Percentiles rank a stretch among this genome's conserved stretches.
phyloP scores from a whole-genome alignment of 495 filamentous ascomycete genomes.

The Ramalina intermedia region DNA sequence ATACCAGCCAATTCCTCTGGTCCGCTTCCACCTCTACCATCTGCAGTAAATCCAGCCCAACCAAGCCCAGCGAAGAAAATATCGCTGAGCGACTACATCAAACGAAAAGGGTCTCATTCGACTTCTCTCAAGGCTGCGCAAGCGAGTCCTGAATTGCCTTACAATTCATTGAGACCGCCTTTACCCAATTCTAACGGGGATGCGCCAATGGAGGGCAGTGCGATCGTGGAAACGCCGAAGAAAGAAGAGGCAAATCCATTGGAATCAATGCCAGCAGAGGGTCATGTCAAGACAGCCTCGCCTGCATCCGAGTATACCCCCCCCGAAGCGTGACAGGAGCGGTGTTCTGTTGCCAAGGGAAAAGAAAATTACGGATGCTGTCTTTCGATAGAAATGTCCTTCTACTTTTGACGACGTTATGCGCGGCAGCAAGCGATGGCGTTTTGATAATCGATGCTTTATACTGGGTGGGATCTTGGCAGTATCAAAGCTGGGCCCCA shows the following conservation, averaged over 20 bases:
- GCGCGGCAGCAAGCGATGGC: conserved; percentile 9
- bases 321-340: conserved; percentile 1
- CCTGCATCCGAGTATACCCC: conserved; percentile 3
- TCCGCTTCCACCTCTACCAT: conserved; percentile 6
- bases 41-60: conserved; percentile 24
- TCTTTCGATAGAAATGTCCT: background rate
- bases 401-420: conserved; percentile 8
- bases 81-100: conserved; percentile 52
- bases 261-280: background rate
- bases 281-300: background rate
- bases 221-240: conserved; percentile 10
- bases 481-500: too few relatives aligned
- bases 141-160: conserved; percentile 8
- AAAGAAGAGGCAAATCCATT: conserved; percentile 11
- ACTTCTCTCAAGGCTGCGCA: conserved; percentile 7
- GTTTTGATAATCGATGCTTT: background rate
- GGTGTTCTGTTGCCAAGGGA: background rate
- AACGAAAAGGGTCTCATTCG: conserved; percentile 21
- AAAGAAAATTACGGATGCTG: too few relatives aligned
- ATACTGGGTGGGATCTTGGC: background rate
- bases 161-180: conserved; percentile 5
- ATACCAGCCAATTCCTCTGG: background rate
- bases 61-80: conserved; percentile 47
- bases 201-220: conserved; percentile 8
- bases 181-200: background rate